These are phyloP conservation scores for Trichoderma asperelloides DNA, from an alignment of 495 filamentous ascomycete species.

Conservation along the genomic window DNA sequence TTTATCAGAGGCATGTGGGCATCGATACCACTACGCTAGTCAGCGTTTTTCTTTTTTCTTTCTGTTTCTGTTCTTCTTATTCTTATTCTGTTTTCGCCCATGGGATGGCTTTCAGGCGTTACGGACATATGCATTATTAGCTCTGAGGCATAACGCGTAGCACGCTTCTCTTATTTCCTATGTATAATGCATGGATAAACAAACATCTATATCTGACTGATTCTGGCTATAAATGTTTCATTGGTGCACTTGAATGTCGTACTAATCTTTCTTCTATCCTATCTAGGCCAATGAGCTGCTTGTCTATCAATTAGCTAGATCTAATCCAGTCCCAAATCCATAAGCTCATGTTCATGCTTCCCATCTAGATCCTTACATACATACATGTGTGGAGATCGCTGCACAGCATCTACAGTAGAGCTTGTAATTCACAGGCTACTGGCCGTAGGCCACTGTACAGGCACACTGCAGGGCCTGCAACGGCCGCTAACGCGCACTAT, in stretches of 20 bases:
- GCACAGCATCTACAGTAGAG: no score
- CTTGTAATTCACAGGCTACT: neutral
- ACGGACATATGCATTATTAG: neutral
- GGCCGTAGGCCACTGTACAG: neutral
- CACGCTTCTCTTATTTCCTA: slow-evolving; percentile 4
- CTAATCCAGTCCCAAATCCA: neutral
- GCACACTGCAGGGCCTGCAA: neutral
- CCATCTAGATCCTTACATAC: no score
- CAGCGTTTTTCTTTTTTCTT: neutral
- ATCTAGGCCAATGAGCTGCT: no score
- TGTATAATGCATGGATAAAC: neutral
- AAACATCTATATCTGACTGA: neutral
- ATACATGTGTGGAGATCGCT: no score
- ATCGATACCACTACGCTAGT: neutral
- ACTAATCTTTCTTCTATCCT: no score
- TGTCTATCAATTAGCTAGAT: no score
- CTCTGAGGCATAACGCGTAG: neutral
- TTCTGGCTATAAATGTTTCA: neutral
- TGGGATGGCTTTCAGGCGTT: slow-evolving; percentile 1
- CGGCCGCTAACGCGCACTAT: neutral
- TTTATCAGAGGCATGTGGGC: neutral
- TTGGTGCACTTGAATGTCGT: neutral
- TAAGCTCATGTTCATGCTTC: neutral
- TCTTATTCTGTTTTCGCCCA: neutral
- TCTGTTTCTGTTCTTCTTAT: neutral